Conservation (phyloP, 768 basidiomycete genomes). For the Termitomyces sp. region DNA sequence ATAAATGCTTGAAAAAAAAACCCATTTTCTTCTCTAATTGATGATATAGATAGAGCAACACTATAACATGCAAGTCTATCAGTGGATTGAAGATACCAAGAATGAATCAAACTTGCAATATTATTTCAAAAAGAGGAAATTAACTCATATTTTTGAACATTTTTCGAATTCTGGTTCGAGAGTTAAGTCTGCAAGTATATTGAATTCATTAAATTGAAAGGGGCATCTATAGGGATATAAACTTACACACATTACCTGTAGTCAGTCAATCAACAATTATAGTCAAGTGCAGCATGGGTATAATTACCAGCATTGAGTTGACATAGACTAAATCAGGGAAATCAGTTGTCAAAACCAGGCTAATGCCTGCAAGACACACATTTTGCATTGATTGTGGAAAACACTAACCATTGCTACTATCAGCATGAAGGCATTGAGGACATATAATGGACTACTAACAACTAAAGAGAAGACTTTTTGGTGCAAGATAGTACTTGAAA, state of each 20-base stretch:
- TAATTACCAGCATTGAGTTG: no score
- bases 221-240: neutral
- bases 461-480: neutral
- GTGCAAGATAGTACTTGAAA: neutral
- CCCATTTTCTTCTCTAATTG: no score
- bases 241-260: neutral
- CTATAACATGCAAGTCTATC: no score
- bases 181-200: neutral
- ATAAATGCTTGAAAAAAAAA: no score
- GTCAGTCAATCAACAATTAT: neutral
- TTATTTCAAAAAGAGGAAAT: no score
- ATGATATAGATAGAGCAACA: no score
- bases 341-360: neutral
- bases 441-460: neutral
- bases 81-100: no score
- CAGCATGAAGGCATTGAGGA: neutral
- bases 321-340: no score
- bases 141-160: neutral
- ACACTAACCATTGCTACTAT: neutral
- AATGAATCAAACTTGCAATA: no score
- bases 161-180: neutral
- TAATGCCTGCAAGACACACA: neutral
- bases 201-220: neutral
- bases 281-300: neutral
- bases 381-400: neutral